A percentile compares a stretch with the other conserved stretches of the same genome.
Evolutionary conservation across 176 grass and related monocot genomes (phyloP).

Genomic region (Hordeum vulgare): DNA sequence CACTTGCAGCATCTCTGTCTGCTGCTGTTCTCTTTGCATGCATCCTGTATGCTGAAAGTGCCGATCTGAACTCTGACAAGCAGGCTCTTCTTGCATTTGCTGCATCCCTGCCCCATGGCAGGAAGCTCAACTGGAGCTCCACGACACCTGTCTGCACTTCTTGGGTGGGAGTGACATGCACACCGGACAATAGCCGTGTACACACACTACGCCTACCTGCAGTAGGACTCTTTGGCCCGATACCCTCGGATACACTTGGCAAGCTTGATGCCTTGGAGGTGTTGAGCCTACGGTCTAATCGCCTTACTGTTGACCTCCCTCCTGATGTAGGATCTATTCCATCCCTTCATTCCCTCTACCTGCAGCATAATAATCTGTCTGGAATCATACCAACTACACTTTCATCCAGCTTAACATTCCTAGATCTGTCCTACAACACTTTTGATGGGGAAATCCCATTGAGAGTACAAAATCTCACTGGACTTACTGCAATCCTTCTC

Average conservation of each 20-base stretch:
- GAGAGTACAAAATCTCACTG: conserved; percentile 72
- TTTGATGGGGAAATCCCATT: conserved; percentile 78
- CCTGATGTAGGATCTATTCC: conserved; percentile 85
- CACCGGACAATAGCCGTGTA: conserved; percentile 57
- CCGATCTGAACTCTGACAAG: conserved; percentile 76
- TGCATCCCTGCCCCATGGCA: conserved; percentile 66
- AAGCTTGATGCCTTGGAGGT: conserved; percentile 90
- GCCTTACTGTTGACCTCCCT: conserved; percentile 72
- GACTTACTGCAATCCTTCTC: conserved; percentile 72
- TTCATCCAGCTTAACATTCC: conserved; percentile 65
- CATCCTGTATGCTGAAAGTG: conserved; percentile 38
- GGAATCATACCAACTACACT: conserved; percentile 83
- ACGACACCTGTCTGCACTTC: conserved; percentile 60
- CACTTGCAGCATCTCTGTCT: conserved; percentile 19
- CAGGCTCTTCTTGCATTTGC: conserved; percentile 89
- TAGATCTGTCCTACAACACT: conserved; percentile 91
- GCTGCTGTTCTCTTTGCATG: conserved; percentile 41
- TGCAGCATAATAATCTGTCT: conserved; percentile 92
- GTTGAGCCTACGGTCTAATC: conserved; percentile 89
- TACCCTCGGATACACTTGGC: conserved; percentile 71
- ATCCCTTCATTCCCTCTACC: conserved; percentile 82
- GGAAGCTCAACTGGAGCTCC: conserved; percentile 84
- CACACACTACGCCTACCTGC: conserved; percentile 63
- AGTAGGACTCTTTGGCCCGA: conserved; percentile 75
- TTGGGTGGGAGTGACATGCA: conserved; percentile 89